phyloP scores from a whole-genome alignment of 164 flowering plant species.

The Stephania japonica region DNA sequence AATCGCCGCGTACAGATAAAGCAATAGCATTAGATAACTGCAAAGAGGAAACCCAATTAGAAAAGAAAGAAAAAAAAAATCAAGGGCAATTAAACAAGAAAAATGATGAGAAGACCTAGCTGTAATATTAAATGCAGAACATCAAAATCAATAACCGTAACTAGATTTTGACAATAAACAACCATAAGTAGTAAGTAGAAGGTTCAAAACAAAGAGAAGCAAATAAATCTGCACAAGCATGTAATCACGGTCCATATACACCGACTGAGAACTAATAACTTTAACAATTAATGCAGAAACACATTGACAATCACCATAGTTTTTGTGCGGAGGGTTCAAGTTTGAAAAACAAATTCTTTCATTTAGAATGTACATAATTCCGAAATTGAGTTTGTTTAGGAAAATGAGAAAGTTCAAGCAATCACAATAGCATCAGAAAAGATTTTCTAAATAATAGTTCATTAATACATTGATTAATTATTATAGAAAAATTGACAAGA shows the following conservation, averaged over 20 bases:
- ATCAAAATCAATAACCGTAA: background rate
- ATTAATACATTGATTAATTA: no score
- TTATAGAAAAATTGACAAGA: no score
- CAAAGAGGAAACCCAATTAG: constrained; percentile 11
- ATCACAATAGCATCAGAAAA: background rate
- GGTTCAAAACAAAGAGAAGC: background rate
- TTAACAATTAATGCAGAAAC: no score
- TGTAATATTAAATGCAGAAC: background rate
- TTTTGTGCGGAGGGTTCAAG: background rate
- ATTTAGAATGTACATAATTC: background rate
- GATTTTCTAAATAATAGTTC: background rate
- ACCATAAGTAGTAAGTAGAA: background rate
- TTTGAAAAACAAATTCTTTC: background rate
- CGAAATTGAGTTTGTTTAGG: background rate
- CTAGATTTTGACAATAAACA: no score
- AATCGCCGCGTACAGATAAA: constrained; percentile 58
- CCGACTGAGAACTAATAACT: no score
- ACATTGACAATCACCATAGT: no score
- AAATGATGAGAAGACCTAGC: background rate
- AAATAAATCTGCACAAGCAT: background rate
- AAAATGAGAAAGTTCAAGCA: background rate
- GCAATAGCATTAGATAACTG: constrained; percentile 58
- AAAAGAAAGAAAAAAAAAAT: background rate
- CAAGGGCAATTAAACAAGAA: background rate
- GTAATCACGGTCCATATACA: background rate